phyloP scores from a whole-genome alignment of 176 grass and related monocot species.

The Phoenix roebelenii region DNA sequence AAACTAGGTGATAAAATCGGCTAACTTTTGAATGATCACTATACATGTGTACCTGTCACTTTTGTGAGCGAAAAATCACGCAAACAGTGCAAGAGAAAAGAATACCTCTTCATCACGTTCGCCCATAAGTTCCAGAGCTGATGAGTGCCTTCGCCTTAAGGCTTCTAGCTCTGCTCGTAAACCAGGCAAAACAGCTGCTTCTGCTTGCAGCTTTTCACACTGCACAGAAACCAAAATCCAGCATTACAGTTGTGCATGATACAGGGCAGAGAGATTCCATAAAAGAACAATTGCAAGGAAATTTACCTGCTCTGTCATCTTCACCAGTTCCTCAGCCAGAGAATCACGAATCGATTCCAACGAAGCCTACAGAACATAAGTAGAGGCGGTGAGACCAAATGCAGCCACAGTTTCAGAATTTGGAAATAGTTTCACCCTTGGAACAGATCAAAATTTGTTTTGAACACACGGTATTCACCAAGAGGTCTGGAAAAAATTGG shows the following conservation, averaged over 20 bases:
- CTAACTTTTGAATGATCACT: too few species aligned
- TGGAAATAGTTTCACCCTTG: not conserved
- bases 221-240: constrained; percentile 26
- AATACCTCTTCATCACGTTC: constrained; percentile 99
- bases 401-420: not conserved
- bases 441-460: too few species aligned
- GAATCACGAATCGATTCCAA: constrained; percentile 96
- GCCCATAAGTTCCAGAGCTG: constrained; percentile 96
- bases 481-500: too few species aligned
- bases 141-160: constrained; percentile 78
- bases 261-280: not conserved
- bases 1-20: too few species aligned
- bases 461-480: too few species aligned
- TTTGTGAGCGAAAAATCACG: not conserved
- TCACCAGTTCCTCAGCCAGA: constrained; percentile 91
- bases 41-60: too few species aligned
- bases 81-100: not conserved
- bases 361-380: constrained; percentile 42
- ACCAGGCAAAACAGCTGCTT: constrained; percentile 73
- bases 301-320: constrained; percentile 93
- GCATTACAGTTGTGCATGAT: not conserved
- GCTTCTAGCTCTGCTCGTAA: constrained; percentile 85
- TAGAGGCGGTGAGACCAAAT: not conserved
- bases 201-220: constrained; percentile 83
- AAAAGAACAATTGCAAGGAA: not conserved